Conservation (phyloP, 2,329 filamentous ascomycete species). For the Emmonsiellopsis sp. region DNA sequence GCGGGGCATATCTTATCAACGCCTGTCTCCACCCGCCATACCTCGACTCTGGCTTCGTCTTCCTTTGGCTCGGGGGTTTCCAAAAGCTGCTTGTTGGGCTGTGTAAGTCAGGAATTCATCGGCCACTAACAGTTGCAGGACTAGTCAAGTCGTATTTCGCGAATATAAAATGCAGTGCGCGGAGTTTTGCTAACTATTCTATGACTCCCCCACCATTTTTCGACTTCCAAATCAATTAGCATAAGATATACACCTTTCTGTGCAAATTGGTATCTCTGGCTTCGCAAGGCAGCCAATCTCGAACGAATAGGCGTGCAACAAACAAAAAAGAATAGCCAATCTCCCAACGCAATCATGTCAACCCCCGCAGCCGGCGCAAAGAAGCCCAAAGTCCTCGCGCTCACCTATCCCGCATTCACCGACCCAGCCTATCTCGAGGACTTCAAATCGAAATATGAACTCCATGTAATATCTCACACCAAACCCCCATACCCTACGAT, state of each 20-base stretch:
- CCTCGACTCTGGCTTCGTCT: too few relatives aligned
- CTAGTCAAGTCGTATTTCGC: too few relatives aligned
- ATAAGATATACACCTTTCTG: too few relatives aligned
- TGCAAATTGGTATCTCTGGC: not conserved
- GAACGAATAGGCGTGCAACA: not conserved
- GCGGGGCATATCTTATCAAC: not conserved
- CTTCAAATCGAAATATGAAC: conserved; percentile 8
- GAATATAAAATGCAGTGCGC: too few relatives aligned
- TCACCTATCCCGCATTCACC: conserved; percentile 7
- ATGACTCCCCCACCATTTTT: too few relatives aligned
- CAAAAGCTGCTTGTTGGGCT: too few relatives aligned
- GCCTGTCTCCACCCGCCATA: too few relatives aligned
- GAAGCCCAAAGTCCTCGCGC: conserved; percentile 7
- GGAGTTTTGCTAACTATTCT: too few relatives aligned
- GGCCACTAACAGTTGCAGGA: too few relatives aligned
- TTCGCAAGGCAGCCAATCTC: not conserved
- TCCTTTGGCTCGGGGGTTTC: too few relatives aligned
- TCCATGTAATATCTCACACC: conserved; percentile 2
- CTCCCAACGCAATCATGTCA: not conserved
- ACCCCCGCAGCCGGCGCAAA: not conserved
- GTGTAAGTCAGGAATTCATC: too few relatives aligned
- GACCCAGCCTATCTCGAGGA: conserved; percentile 7
- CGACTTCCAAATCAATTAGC: too few relatives aligned
- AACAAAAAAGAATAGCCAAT: not conserved
- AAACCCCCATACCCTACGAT: not conserved